Percentiles rank a stretch among this genome's conserved stretches.
Evolutionary conservation across 2,329 filamentous ascomycete species (phyloP).

Genomic region (Penicillium sp.): DNA sequence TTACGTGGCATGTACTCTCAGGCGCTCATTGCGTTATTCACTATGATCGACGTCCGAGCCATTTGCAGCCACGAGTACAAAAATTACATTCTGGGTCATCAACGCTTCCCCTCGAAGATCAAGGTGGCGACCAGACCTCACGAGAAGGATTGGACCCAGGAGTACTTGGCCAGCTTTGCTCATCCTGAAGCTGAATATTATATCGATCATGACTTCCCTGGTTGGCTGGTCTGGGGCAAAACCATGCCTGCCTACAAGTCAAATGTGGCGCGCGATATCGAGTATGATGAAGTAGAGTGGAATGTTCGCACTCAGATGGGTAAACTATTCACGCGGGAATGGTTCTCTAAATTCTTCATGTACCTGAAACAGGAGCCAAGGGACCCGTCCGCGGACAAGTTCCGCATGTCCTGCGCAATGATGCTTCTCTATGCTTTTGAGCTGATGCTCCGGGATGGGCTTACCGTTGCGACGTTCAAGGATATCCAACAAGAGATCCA

Average conservation of each 20-base stretch:
- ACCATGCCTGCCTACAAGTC: constrained; percentile 73
- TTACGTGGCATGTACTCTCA: constrained; percentile 75
- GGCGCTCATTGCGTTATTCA: constrained; percentile 72
- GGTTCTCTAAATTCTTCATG: constrained; percentile 82
- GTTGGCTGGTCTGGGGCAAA: constrained; percentile 94
- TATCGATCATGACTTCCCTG: constrained; percentile 84
- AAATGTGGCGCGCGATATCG: constrained; percentile 58
- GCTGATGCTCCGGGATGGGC: constrained; percentile 67
- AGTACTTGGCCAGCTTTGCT: constrained; percentile 72
- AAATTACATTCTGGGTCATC: constrained; percentile 76
- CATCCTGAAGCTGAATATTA: constrained; percentile 77
- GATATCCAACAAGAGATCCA: constrained; percentile 78
- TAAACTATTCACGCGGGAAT: constrained; percentile 68
- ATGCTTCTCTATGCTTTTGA: constrained; percentile 87
- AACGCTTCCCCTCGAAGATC: constrained; percentile 70
- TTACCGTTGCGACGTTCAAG: constrained; percentile 72
- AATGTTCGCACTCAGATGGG: constrained; percentile 73
- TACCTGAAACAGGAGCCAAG: constrained; percentile 95
- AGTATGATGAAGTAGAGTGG: constrained; percentile 76
- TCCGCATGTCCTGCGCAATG: constrained; percentile 81
- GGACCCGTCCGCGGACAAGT: constrained; percentile 73
- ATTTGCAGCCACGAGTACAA: constrained; percentile 80
- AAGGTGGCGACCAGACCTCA: constrained; percentile 66
- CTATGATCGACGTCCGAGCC: constrained; percentile 79
- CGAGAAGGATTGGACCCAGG: constrained; percentile 70